A percentile compares a stretch with the other conserved stretches of the same genome.
Conservation (phyloP, 2,329 filamentous ascomycete genomes). For the Aspergillus awamori region DNA sequence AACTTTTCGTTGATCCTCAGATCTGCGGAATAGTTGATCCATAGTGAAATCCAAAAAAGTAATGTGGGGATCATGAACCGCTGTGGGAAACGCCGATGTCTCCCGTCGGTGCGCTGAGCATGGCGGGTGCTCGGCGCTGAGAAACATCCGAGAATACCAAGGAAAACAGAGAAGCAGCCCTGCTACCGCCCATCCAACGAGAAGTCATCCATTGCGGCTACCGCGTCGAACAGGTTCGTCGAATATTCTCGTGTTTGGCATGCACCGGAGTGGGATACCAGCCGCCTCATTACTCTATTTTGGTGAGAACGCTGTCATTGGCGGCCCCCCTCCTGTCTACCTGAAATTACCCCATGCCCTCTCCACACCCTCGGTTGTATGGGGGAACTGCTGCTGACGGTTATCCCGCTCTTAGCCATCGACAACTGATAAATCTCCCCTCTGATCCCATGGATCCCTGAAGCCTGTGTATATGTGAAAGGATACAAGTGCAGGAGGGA, state of each 20-base stretch:
- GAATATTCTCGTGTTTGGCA: neutral
- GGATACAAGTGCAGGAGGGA: neutral
- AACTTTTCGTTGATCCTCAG: neutral
- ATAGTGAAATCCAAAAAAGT: neutral
- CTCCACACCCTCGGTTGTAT: constrained; percentile 22
- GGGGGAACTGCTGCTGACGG: constrained; percentile 11
- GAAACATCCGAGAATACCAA: constrained; percentile 22
- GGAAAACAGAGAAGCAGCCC: constrained; percentile 6
- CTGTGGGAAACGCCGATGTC: constrained; percentile 4
- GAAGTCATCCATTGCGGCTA: constrained; percentile 2
- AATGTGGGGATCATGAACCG: constrained; percentile 2
- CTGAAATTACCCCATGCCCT: constrained; percentile 16
- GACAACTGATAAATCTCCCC: constrained; percentile 1
- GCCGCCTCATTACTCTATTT: neutral
- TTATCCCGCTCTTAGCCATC: constrained; percentile 8
- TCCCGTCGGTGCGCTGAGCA: constrained; percentile 10
- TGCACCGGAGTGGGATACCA: neutral
- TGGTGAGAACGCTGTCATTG: constrained; percentile 10
- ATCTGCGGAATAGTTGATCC: neutral
- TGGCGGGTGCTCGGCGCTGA: constrained; percentile 23
- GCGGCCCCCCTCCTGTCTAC: constrained; percentile 11
- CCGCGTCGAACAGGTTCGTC: neutral
- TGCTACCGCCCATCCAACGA: constrained; percentile 9
- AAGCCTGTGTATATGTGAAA: constrained; percentile 1
- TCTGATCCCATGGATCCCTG: neutral